phyloP scores from a whole-genome alignment of 495 filamentous ascomycete species.

The Aspergillus taichungensis region DNA sequence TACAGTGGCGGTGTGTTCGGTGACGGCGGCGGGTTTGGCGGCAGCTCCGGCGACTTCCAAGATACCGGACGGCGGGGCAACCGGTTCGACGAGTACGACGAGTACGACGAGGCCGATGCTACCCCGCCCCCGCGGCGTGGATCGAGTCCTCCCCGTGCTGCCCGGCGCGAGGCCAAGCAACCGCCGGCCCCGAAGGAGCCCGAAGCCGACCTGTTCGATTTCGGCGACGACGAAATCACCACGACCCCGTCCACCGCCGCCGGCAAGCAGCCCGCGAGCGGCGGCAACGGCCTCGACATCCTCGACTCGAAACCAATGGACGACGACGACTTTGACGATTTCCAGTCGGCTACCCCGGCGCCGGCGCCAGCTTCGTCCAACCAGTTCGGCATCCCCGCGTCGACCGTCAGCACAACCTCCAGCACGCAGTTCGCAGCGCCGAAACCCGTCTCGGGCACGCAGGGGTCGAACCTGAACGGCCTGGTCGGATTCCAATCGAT shows the following conservation, averaged over 20 bases:
- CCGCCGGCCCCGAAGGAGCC: constrained; percentile 67
- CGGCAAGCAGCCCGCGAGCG: constrained; percentile 37
- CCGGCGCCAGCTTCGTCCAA: constrained; percentile 33
- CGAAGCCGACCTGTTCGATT: constrained; percentile 80
- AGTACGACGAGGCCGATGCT: constrained; percentile 73
- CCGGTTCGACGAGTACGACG: constrained; percentile 94
- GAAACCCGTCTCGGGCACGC: constrained; percentile 69
- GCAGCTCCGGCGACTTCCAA: constrained; percentile 59
- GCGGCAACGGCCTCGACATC: constrained; percentile 45
- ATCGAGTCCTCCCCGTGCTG: constrained; percentile 26
- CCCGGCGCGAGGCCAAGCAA: constrained; percentile 45
- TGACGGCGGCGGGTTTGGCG: constrained; percentile 82
- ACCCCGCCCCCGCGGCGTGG: constrained; percentile 38
- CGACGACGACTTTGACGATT: constrained; percentile 97
- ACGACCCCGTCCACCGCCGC: constrained; percentile 40
- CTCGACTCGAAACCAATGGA: constrained; percentile 47
- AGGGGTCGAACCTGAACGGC: constrained; percentile 69
- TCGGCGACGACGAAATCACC: constrained; percentile 61
- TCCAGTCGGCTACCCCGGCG: constrained; percentile 79
- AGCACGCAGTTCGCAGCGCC: constrained; percentile 69
- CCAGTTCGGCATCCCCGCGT: constrained; percentile 43
- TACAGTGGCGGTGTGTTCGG: constrained; percentile 86
- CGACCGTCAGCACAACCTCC: constrained; percentile 56
- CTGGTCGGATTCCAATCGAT: constrained; percentile 73
- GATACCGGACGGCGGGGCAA: constrained; percentile 56